A percentile compares a stretch with the other conserved stretches of the same genome.
These are phyloP conservation scores for Phymatotrichopsis omnivora DNA, from an alignment of 2,329 filamentous ascomycete genomes.

Conservation along the genomic window DNA sequence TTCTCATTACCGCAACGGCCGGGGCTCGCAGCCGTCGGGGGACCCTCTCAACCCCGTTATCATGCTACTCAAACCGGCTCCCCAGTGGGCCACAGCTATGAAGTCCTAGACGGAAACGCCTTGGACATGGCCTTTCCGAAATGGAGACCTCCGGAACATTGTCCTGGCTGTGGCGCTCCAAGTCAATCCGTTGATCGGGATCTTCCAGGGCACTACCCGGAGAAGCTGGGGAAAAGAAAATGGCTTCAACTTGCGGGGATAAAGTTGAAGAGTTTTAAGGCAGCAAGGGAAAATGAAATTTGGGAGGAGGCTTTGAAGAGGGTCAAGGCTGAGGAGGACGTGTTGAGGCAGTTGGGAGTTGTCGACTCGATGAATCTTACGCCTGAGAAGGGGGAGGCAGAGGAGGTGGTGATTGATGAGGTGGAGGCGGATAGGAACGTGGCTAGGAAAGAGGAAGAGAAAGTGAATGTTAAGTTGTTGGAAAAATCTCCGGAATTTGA, in stretches of 20 bases:
- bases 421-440: too few relatives aligned
- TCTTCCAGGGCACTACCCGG: constrained; percentile 48
- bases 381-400: neutral
- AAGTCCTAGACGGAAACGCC: too few relatives aligned
- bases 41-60: too few relatives aligned
- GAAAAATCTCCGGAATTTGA: too few relatives aligned
- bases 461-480: constrained; percentile 6
- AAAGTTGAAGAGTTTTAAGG: constrained; percentile 30
- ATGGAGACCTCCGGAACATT: constrained; percentile 45
- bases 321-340: constrained; percentile 29
- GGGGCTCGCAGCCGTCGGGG: too few relatives aligned
- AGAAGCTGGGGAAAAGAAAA: constrained; percentile 37
- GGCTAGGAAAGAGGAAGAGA: constrained; percentile 13
- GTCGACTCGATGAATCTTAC: neutral
- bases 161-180: constrained; percentile 55
- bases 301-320: constrained; percentile 35
- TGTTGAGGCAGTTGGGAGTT: constrained; percentile 1
- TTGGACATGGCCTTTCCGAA: too few relatives aligned
- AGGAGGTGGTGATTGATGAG: neutral
- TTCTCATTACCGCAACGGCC: too few relatives aligned
- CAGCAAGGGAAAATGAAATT: constrained; percentile 39
- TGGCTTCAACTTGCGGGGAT: constrained; percentile 38
- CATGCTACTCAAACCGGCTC: too few relatives aligned
- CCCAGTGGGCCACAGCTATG: too few relatives aligned
- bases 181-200: constrained; percentile 46